Base-by-base conservation (phyloP, 2,329 filamentous ascomycete species). In the Penicillium occitanis region DNA sequence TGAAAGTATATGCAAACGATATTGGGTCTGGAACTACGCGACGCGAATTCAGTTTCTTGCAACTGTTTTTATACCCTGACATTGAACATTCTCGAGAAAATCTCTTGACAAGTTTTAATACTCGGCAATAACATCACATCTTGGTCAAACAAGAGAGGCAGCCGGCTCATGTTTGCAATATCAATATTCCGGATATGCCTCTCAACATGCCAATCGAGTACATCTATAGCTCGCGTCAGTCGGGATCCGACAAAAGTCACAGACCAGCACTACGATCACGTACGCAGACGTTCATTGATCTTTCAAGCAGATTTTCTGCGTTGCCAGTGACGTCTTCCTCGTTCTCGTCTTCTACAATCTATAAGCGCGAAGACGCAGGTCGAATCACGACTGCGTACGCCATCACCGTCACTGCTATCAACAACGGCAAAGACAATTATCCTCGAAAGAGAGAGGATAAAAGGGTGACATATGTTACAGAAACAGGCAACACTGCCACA, bases 271-370 rank as follows among this genome's bases (percentile, higher is more conserved):
- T 58, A n/a, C 62, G 62, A 40, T 46, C 51, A 40, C 62, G 62
- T 11, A 64, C 62, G 22, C 37, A 64, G 62, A 64, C 62, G 1
- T 58, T 64, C 7, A 28, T 64, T 57, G 42, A 64, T 48, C 11
- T 64, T 42, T 64, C 62, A 28, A 64, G 62, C 62, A 64, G 51
- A 58, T 64, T 58, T 28, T 25, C 62, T 58, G 25, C 62, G 17
- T 14, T 64, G 4, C 62, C 62, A 11, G 62, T 37, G 42, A 35
- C 51, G 1, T 48, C 62, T 64, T 64, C 62, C 25, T 64, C 57
- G 30, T 35, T 57, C 51, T 58, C 61, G 10, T 63, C 61, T 17
- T 53, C 61, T 25, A 44, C 50, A 13, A 44, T 64, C 19, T 64
- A 58, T n/a, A 64, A 48, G 19, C 62, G 19, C 14, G 62, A 58